Evolutionary conservation across 805 yeast species (phyloP).

Genomic region (Candida chilensis): DNA sequence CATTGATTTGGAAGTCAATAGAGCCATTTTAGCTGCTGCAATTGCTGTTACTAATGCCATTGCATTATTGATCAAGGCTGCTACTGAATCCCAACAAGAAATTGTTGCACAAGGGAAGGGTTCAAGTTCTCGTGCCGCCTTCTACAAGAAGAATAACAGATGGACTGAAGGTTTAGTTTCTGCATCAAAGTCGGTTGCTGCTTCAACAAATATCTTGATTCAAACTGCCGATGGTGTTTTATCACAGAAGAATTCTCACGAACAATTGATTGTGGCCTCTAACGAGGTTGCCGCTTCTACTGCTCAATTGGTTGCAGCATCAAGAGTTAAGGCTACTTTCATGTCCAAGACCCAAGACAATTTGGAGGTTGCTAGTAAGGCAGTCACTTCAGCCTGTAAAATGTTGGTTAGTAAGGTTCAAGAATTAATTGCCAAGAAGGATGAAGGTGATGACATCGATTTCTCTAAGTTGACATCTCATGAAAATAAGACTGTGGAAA

Average conservation of each 20-base stretch:
- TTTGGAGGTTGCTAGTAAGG: conserved; percentile 59
- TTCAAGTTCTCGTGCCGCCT: conserved; percentile 55
- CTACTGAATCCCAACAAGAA: conserved; percentile 75
- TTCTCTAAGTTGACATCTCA: conserved; percentile 61
- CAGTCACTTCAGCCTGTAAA: conserved; percentile 72
- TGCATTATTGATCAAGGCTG: conserved; percentile 59
- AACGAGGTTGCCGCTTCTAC: conserved; percentile 90
- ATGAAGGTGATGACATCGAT: conserved; percentile 38
- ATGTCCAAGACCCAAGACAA: conserved; percentile 70
- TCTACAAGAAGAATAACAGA: conserved; percentile 77
- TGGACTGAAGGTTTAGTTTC: conserved; percentile 93
- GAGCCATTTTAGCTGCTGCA: conserved; percentile 70
- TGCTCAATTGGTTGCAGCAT: conserved; percentile 86
- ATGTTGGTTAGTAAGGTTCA: conserved; percentile 64
- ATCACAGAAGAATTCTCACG: conserved; percentile 54
- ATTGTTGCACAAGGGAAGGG: conserved; percentile 69
- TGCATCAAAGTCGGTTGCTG: conserved; percentile 82
- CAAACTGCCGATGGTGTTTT: conserved; percentile 83
- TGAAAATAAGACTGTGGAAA: conserved; percentile 77
- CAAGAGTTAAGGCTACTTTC: conserved; percentile 75
- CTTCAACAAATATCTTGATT: conserved; percentile 72
- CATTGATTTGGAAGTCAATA: conserved; percentile 61
- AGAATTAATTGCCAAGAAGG: conserved; percentile 35
- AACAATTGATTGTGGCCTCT: conserved; percentile 82
- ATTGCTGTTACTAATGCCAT: conserved; percentile 75